These are phyloP conservation scores for Funneliformis caledonium DNA, from an alignment of 371 early-diverging fungal genomes.

Conservation along the genomic window DNA sequence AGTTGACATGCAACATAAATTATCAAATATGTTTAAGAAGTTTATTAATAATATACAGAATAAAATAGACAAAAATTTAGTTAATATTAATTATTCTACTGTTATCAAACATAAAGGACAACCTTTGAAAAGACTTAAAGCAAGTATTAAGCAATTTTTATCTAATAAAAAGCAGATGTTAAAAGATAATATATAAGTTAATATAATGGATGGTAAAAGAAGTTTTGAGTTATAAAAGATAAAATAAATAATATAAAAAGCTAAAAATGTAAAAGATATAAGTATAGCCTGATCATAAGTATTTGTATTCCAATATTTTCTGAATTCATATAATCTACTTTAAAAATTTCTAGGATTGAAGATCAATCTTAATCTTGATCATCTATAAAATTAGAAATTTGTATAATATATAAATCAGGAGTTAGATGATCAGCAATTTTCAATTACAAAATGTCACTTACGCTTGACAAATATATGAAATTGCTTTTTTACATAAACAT, in stretches of 20 bases:
- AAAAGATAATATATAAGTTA: neutral
- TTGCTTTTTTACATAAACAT: conserved; percentile 10
- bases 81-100: neutral
- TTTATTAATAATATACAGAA: neutral
- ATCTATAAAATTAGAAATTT: no score
- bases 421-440: neutral
- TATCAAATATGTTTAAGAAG: neutral
- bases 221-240: no score
- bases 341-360: no score
- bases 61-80: neutral
- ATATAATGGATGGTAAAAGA: neutral
- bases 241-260: neutral
- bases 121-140: conserved; percentile 1
- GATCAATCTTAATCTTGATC: no score
- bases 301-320: no score
- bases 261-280: no score
- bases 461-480: conserved; percentile 29
- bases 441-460: neutral
- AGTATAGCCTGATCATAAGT: no score
- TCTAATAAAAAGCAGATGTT: neutral
- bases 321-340: no score
- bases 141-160: neutral
- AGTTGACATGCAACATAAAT: neutral
- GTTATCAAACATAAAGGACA: neutral
- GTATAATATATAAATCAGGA: no score